Base-by-base conservation (phyloP, 2,329 filamentous ascomycete species). In the Chaetomium globosum region DNA sequence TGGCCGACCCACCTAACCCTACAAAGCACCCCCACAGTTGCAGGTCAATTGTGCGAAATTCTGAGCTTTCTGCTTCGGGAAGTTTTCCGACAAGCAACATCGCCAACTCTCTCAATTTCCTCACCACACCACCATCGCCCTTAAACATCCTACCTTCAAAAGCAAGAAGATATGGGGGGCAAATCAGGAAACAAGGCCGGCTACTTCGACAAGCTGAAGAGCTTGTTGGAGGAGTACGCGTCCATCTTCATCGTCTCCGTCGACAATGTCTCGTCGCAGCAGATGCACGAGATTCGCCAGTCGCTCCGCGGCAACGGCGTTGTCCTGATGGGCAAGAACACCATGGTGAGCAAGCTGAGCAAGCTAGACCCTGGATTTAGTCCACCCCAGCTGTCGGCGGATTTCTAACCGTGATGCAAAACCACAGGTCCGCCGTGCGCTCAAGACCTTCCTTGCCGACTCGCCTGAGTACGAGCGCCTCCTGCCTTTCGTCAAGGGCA, bases 191-290 rank as follows among this genome's bases (percentile, higher is more conserved):
- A 89, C 89, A 99, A 98, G 89, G 87, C 92, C 81, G 91, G 80
- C 77, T 97, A 99, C 89, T 99, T 99, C 87, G 94, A 97, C 83
- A 98, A 98, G 93, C 93, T 99, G 81, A 96, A 97, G 90, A 82
- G 81, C 82, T 89, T 98, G 81, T 90, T 99, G 81, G 92, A 98
- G 86, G 89, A 93, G 81, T 98, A 96, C 90, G 88, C 88, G 81
- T 94, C 91, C 78, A 91, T 98, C 85, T 98, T 99, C 92, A 93
- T 99, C 82, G 93, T 97, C 81, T 79, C 88, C 79, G 90, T 94
- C 79, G 92, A 98, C 92, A 99, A 98, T 99, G 95, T 99, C 89
- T 92, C 90, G 82, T 99, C 95, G 75, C 95, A 99, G 89, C 96
- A 99, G 89, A 99, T 99, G 96, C 95, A 99, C 92, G 95, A 99